Conservation (phyloP, 2,329 filamentous ascomycete genomes). For the Stemphylium beticola region DNA sequence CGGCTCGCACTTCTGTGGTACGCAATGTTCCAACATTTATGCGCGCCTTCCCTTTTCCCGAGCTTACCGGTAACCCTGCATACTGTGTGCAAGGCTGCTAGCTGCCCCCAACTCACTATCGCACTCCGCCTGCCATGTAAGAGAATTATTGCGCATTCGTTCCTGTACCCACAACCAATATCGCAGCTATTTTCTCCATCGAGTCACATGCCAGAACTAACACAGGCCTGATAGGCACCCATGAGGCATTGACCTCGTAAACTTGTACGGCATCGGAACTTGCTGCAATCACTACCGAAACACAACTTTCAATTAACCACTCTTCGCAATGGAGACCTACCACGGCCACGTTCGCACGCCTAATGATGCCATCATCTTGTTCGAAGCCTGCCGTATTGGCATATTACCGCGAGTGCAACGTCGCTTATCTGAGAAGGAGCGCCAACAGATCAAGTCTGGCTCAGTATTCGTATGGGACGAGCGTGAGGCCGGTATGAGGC, state of each 20-base stretch:
- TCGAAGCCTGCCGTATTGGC: conserved; percentile 92
- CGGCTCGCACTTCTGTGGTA: not conserved
- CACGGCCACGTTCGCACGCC: conserved; percentile 95
- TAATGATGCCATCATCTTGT: conserved; percentile 95
- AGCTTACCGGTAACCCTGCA: conserved; percentile 10
- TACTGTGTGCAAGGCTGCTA: not conserved
- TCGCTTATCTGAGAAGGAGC: conserved; percentile 92
- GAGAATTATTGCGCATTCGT: not conserved
- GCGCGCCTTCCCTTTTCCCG: conserved; percentile 3
- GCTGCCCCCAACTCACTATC: not conserved
- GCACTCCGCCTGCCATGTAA: not conserved
- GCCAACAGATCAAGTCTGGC: conserved; percentile 92
- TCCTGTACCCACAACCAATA: not conserved
- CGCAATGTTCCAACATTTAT: not conserved
- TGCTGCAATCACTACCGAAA: not conserved
- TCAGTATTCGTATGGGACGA: conserved; percentile 99
- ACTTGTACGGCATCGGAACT: not conserved
- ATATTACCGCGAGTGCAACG: conserved; percentile 90
- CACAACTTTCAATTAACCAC: not conserved
- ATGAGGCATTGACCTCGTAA: conserved; percentile 10
- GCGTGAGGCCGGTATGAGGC: conserved; percentile 94
- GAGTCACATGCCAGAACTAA: conserved; percentile 11
- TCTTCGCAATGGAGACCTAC: conserved; percentile 84
- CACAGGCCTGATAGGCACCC: conserved; percentile 13
- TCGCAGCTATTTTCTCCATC: not conserved